phyloP scores from a whole-genome alignment of 495 filamentous ascomycete genomes.

The Penicillium antarcticum region DNA sequence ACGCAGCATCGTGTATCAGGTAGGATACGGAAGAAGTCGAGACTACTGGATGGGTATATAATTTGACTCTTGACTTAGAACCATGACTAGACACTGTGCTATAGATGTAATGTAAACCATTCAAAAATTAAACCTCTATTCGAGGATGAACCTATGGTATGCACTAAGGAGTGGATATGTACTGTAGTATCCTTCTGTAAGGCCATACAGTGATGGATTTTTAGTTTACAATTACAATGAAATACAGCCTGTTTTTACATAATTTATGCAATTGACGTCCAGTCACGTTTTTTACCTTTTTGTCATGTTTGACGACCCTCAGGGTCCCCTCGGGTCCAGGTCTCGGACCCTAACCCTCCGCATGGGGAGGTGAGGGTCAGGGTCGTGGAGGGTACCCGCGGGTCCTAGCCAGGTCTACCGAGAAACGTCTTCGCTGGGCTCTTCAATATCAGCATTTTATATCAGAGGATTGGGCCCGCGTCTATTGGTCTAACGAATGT shows the following conservation, averaged over 20 bases:
- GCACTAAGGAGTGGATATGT: neutral
- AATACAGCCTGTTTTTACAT: neutral
- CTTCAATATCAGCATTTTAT: too few species aligned
- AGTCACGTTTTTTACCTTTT: neutral
- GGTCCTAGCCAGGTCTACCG: neutral
- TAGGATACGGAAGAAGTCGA: neutral
- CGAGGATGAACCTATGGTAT: neutral
- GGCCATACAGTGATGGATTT: neutral
- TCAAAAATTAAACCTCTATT: neutral
- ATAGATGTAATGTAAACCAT: neutral
- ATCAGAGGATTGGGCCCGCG: too few species aligned
- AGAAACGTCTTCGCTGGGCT: too few species aligned
- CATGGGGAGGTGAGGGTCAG: neutral
- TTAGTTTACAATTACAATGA: neutral
- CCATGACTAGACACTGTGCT: neutral
- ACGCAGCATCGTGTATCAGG: neutral
- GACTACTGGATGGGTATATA: neutral
- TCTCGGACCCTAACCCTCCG: neutral
- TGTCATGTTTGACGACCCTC: conserved; percentile 1
- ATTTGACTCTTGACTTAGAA: neutral
- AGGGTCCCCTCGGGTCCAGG: neutral
- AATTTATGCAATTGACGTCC: neutral
- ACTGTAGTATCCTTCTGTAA: neutral
- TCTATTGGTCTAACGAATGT: too few species aligned
- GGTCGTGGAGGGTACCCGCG: neutral